Percentiles rank a stretch among this genome's conserved stretches.
phyloP scores from a whole-genome alignment of 495 filamentous ascomycete genomes.

The Talaromyces wortmannii region DNA sequence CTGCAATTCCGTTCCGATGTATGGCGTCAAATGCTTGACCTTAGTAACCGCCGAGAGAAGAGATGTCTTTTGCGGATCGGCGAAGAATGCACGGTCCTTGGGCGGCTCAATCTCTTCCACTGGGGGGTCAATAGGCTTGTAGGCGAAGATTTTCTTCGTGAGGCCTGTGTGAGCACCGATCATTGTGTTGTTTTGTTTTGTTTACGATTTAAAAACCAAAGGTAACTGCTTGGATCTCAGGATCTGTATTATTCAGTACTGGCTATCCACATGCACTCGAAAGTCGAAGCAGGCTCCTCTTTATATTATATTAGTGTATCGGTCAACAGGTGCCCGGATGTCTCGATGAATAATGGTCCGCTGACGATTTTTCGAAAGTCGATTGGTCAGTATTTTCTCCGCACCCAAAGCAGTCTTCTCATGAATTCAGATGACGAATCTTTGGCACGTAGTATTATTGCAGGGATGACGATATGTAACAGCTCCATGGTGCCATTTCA shows the following conservation, averaged over 20 bases:
- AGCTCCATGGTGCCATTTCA: not conserved
- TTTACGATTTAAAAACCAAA: not conserved
- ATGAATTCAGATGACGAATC: not conserved
- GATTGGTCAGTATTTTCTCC: too few species aligned
- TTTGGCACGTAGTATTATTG: not conserved
- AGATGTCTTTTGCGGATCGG: constrained; percentile 43
- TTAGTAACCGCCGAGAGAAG: constrained; percentile 28
- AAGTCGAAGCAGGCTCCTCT: too few species aligned
- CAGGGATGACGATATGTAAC: not conserved
- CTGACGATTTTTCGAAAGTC: too few species aligned
- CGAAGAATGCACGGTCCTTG: constrained; percentile 41
- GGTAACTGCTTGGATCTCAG: not conserved
- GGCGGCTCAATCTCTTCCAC: constrained; percentile 20
- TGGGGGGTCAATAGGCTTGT: constrained; percentile 6
- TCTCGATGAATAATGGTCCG: too few species aligned
- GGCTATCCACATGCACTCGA: too few species aligned
- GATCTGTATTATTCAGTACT: too few species aligned
- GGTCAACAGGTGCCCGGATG: too few species aligned
- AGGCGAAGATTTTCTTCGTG: constrained; percentile 6
- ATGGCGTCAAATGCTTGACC: constrained; percentile 25
- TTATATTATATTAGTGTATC: too few species aligned
- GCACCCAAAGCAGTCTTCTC: too few species aligned
- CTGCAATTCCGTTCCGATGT: constrained; percentile 32
- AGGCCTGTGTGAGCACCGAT: constrained; percentile 9
- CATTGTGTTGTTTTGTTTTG: constrained; percentile 4